These are phyloP conservation scores for Sabuloglossum arenarium DNA, from an alignment of 495 filamentous ascomycete species.

Conservation along the genomic window DNA sequence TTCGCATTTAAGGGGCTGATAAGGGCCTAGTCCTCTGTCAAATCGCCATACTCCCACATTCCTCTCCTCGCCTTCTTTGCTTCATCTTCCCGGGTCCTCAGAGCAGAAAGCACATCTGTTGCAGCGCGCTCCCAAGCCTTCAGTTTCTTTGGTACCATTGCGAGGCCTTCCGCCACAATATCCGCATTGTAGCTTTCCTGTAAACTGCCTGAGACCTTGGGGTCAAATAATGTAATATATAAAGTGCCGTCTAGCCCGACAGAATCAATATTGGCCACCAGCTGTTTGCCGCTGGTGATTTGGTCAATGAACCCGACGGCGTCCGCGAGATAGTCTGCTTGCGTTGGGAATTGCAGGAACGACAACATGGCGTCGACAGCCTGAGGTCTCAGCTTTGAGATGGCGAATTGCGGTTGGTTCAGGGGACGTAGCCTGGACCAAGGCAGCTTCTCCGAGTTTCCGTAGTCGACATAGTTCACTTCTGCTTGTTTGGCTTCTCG, in stretches of 20 bases:
- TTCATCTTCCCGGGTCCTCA: slow-evolving; percentile 45
- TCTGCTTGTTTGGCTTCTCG: slow-evolving; percentile 72
- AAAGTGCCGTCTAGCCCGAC: slow-evolving; percentile 46
- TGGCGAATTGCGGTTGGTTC: slow-evolving; percentile 51
- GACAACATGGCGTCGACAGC: slow-evolving; percentile 76
- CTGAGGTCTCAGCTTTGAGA: slow-evolving; percentile 64
- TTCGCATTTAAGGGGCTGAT: too few species aligned
- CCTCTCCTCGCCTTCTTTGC: slow-evolving; percentile 61
- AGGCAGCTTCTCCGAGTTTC: slow-evolving; percentile 72
- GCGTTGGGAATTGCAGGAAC: slow-evolving; percentile 64
- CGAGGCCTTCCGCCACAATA: slow-evolving; percentile 60
- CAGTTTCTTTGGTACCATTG: slow-evolving; percentile 74
- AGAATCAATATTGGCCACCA: slow-evolving; percentile 81
- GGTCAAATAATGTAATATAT: slow-evolving; percentile 74
- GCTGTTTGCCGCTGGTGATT: slow-evolving; percentile 39
- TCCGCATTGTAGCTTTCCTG: slow-evolving; percentile 74
- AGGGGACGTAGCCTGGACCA: slow-evolving; percentile 70
- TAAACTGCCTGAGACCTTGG: slow-evolving; percentile 29
- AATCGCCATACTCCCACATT: slow-evolving; percentile 96
- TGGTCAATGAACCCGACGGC: slow-evolving; percentile 49
- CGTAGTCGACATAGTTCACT: slow-evolving; percentile 88
- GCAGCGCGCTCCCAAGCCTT: slow-evolving; percentile 72
- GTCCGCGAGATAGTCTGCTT: slow-evolving; percentile 59
- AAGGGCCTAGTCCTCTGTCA: slow-evolving; percentile 28
- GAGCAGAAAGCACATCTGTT: slow-evolving; percentile 41